Evolutionary conservation across 225 moss, liverwort and hornwort species (phyloP).

Genomic region (Antitrichia curtipendula): DNA sequence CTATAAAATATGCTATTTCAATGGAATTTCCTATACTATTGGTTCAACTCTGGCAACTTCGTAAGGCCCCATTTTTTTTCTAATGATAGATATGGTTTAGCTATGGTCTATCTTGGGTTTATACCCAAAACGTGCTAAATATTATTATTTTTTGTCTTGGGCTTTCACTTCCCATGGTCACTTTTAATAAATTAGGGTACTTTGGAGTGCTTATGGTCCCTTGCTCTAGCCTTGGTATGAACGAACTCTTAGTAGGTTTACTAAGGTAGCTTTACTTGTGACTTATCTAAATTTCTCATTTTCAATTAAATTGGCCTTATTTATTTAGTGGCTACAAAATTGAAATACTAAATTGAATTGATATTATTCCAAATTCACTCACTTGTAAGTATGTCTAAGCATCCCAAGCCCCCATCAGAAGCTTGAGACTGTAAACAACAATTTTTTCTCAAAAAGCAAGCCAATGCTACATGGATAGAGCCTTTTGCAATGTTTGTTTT

Average conservation of each 20-base stretch:
- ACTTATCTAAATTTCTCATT: not conserved
- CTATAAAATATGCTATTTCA: too few species aligned
- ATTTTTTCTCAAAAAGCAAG: not conserved
- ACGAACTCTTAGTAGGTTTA: too few species aligned
- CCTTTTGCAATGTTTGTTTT: fast-evolving
- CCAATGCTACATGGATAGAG: fast-evolving
- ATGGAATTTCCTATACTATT: too few species aligned
- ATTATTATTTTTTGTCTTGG: not conserved
- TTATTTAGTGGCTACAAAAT: not conserved
- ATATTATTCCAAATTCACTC: not conserved
- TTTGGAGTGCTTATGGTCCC: too few species aligned
- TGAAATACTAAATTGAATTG: not conserved
- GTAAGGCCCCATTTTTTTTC: too few species aligned
- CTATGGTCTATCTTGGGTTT: too few species aligned
- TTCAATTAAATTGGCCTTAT: not conserved
- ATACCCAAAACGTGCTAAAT: not conserved
- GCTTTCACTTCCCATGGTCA: fast-evolving
- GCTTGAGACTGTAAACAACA: not conserved
- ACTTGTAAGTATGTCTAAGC: not conserved
- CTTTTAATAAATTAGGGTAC: not conserved
- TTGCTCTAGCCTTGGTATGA: fast-evolving
- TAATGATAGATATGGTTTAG: too few species aligned
- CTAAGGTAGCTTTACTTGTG: too few species aligned
- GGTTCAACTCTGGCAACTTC: too few species aligned
- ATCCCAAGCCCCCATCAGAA: fast-evolving